Conservation (phyloP, 1,284 basidiomycete species). For the Farysia itapuensis region DNA sequence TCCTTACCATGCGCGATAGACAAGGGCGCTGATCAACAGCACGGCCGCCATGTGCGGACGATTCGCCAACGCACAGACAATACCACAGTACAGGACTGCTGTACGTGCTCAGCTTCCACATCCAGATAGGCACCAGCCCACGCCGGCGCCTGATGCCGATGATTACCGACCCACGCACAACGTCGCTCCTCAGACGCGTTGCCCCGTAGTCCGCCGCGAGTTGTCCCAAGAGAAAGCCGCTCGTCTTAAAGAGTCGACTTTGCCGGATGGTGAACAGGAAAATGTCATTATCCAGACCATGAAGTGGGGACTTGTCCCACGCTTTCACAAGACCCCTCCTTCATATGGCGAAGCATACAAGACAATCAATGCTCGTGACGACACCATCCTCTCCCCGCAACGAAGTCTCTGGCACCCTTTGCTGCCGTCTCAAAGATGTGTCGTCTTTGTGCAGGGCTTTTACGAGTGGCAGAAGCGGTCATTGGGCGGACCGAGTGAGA, state of each 20-base stretch:
- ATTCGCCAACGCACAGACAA: slow-evolving; percentile 40
- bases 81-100: slow-evolving; percentile 28
- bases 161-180: slow-evolving; percentile 50
- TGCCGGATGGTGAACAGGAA: slow-evolving; percentile 9
- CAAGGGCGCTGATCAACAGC: too few relatives aligned
- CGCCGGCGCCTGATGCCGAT: slow-evolving; percentile 16
- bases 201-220: slow-evolving; percentile 42
- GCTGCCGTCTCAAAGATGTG: slow-evolving; percentile 41
- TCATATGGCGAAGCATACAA: slow-evolving; percentile 70
- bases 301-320: slow-evolving; percentile 88
- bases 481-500: slow-evolving; percentile 3
- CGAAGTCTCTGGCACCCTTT: slow-evolving; percentile 30
- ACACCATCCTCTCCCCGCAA: slow-evolving; percentile 68
- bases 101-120: slow-evolving; percentile 27
- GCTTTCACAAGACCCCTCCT: slow-evolving; percentile 73
- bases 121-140: slow-evolving; percentile 3
- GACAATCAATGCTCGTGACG: slow-evolving; percentile 86
- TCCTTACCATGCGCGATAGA: too few relatives aligned
- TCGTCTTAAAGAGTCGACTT: slow-evolving; percentile 3
- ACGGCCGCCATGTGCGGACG: slow-evolving; percentile 51
- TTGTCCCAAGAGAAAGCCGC: slow-evolving; percentile 26
- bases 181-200: slow-evolving; percentile 46
- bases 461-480: slow-evolving; percentile 52
- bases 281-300: slow-evolving; percentile 42
- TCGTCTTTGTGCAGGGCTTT: slow-evolving; percentile 56